phyloP scores from a whole-genome alignment of 2,329 filamentous ascomycete genomes.

The Fusarium duplospermum region DNA sequence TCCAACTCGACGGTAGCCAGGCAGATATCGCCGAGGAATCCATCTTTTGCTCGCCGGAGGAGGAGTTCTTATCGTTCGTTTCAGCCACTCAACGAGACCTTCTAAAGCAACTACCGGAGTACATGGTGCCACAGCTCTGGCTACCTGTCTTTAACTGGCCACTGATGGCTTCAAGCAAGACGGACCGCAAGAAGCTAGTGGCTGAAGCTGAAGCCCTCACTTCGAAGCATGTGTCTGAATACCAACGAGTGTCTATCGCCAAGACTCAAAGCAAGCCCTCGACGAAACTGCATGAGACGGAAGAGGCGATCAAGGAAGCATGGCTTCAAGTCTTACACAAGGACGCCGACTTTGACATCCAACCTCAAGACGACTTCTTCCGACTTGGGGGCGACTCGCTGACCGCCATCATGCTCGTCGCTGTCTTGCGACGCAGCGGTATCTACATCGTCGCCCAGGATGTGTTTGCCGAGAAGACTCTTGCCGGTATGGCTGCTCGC shows the following conservation, averaged over 20 bases:
- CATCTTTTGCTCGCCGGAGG: not conserved
- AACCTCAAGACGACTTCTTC: conserved; percentile 21
- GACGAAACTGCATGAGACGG: conserved; percentile 44
- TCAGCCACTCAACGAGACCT: not conserved
- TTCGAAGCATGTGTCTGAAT: conserved; percentile 2
- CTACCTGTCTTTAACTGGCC: conserved; percentile 27
- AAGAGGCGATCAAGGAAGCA: conserved; percentile 21
- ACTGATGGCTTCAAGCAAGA: conserved; percentile 26
- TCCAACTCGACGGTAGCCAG: not conserved
- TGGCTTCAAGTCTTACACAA: not conserved
- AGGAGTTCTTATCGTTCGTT: not conserved
- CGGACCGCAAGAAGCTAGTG: conserved; percentile 22
- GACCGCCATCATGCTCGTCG: conserved; percentile 19
- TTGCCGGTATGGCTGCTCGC: not conserved
- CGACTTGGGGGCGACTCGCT: conserved; percentile 28
- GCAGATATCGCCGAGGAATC: not conserved
- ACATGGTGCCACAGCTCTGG: conserved; percentile 35
- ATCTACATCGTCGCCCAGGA: not conserved
- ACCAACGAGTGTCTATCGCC: not conserved
- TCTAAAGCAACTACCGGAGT: conserved; percentile 11
- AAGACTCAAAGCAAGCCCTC: conserved; percentile 11
- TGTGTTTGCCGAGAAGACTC: not conserved
- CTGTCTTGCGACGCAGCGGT: not conserved
- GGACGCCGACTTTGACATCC: not conserved
- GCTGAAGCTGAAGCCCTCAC: conserved; percentile 7